These are phyloP conservation scores for Schwanniomyces etchellsii DNA, from an alignment of 1,139 yeast genomes.

Conservation along the genomic window DNA sequence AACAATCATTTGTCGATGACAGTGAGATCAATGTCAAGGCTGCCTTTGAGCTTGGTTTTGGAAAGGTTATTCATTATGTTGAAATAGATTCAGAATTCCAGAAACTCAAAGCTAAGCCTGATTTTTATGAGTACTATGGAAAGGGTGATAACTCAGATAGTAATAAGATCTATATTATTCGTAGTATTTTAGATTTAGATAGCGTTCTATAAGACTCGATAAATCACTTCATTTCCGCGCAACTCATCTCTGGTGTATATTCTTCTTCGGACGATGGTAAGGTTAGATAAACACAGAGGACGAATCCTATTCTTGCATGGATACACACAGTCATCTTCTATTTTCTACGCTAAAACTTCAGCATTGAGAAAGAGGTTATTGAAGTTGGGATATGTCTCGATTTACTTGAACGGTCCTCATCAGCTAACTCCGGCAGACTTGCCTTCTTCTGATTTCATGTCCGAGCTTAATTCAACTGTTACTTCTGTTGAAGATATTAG, in stretches of 20 bases:
- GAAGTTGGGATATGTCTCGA: constrained; percentile 49
- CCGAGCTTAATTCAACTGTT: constrained; percentile 25
- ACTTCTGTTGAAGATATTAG: constrained; percentile 20
- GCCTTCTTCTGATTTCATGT: constrained; percentile 50
- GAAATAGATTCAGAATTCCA: constrained; percentile 44
- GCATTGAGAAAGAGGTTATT: constrained; percentile 36
- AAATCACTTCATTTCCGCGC: background rate
- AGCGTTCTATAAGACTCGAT: constrained; percentile 7
- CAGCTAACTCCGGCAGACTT: constrained; percentile 59
- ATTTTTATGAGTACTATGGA: constrained; percentile 32
- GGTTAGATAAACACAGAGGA: constrained; percentile 12
- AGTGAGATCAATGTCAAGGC: constrained; percentile 61
- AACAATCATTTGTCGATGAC: constrained; percentile 72
- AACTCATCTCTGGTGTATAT: background rate
- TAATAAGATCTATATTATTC: constrained; percentile 26
- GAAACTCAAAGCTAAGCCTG: constrained; percentile 20
- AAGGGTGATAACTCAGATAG: constrained; percentile 21
- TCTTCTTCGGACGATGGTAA: background rate
- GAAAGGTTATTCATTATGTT: constrained; percentile 52
- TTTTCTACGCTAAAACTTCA: constrained; percentile 43
- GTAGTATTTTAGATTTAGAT: constrained; percentile 26
- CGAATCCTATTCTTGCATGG: constrained; percentile 40
- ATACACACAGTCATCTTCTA: constrained; percentile 36
- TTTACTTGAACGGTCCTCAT: constrained; percentile 75
- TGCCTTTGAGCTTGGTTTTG: constrained; percentile 47